A percentile compares a stretch with the other conserved stretches of the same genome.
Conservation (phyloP, 139 green algal species). For the Tetratostichococcus sp. region DNA sequence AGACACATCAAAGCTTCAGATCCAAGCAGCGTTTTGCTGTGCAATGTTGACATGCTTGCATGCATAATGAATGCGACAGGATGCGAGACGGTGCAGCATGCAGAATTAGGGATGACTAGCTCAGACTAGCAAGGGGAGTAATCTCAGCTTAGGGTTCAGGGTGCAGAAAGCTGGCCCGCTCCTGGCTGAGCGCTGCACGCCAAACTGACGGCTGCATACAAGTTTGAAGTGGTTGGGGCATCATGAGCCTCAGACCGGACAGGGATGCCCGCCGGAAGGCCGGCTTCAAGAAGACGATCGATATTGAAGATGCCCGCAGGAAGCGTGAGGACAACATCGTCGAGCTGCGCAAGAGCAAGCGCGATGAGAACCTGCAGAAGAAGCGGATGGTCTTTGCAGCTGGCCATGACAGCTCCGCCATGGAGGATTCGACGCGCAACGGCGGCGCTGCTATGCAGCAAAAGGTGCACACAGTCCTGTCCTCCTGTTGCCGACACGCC, state of each 20-base stretch:
- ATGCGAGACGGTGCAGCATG: no score
- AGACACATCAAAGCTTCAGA: no score
- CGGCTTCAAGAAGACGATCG: conserved; percentile 85
- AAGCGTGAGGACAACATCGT: conserved; percentile 98
- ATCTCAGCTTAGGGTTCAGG: no score
- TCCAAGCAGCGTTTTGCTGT: no score
- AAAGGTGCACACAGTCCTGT: conserved; percentile 23
- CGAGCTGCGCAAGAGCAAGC: conserved; percentile 93
- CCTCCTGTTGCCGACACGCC: neutral
- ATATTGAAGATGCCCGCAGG: conserved; percentile 83
- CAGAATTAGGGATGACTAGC: no score
- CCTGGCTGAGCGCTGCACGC: no score
- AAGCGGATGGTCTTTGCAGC: conserved; percentile 73
- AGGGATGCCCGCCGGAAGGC: conserved; percentile 22
- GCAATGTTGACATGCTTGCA: no score
- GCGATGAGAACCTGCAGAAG: conserved; percentile 97
- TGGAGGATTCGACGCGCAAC: conserved; percentile 36
- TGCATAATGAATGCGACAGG: no score
- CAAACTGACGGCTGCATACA: no score
- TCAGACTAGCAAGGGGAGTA: no score
- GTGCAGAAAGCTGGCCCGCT: no score
- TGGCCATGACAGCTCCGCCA: conserved; percentile 5
- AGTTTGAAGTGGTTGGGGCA: no score
- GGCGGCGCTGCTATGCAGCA: conserved; percentile 24
- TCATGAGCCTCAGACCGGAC: neutral